Percentiles rank a stretch among this genome's conserved stretches.
phyloP scores from a whole-genome alignment of 2,329 filamentous ascomycete genomes.

The Ophiostoma quercus region DNA sequence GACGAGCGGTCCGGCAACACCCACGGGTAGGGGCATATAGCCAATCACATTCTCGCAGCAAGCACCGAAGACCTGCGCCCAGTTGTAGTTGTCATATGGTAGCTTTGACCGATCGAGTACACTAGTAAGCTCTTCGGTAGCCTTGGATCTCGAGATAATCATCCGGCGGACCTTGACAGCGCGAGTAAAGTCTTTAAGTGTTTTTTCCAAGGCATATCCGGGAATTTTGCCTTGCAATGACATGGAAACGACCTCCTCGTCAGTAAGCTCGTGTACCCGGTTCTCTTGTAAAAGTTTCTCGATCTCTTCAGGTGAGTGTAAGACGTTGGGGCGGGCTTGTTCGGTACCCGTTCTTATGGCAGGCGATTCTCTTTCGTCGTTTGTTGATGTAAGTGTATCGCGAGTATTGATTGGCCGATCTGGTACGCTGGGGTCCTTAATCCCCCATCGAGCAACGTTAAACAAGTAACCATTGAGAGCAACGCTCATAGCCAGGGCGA shows the following conservation, averaged over 20 bases:
- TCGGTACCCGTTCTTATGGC: conserved; percentile 26
- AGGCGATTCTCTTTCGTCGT: conserved; percentile 50
- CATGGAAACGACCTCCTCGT: conserved; percentile 78
- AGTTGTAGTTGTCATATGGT: conserved; percentile 89
- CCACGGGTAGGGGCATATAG: conserved; percentile 86
- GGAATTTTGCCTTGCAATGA: conserved; percentile 88
- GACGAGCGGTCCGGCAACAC: conserved; percentile 86
- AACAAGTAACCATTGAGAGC: conserved; percentile 96
- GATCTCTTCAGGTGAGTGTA: conserved; percentile 62
- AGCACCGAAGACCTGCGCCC: conserved; percentile 87
- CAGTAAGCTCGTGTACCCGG: conserved; percentile 67
- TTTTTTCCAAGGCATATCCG: conserved; percentile 90
- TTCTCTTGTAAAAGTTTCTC: conserved; percentile 77
- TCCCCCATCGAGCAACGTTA: conserved; percentile 95
- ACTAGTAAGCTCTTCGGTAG: conserved; percentile 70
- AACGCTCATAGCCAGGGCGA: conserved; percentile 83
- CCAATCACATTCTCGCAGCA: conserved; percentile 99
- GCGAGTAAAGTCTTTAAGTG: conserved; percentile 80
- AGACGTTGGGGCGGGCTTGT: conserved; percentile 24
- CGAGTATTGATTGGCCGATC: conserved; percentile 55
- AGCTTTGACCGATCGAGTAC: conserved; percentile 77
- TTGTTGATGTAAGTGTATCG: conserved; percentile 54
- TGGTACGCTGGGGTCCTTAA: conserved; percentile 74
- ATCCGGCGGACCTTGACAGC: conserved; percentile 89
- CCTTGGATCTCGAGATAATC: conserved; percentile 79